Evolutionary conservation across 306 rosid genomes (phyloP).

Genomic region (Corylus avellana): DNA sequence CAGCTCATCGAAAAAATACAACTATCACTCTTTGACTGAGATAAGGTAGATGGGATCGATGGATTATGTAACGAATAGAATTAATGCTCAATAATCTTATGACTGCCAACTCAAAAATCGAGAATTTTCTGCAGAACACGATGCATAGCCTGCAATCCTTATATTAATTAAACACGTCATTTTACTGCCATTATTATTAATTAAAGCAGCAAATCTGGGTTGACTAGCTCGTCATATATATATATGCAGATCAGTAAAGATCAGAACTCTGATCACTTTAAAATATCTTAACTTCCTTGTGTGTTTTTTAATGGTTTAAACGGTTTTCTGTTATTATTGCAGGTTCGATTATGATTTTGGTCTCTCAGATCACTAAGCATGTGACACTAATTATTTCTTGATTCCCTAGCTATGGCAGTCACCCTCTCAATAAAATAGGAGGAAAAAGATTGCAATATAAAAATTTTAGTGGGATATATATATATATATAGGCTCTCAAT

Average conservation of each 20-base stretch:
- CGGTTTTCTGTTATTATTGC: slow-evolving; percentile 37
- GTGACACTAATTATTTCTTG: slow-evolving; percentile 22
- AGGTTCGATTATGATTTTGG: slow-evolving; percentile 11
- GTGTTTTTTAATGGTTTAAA: not conserved
- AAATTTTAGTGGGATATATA: too few relatives aligned
- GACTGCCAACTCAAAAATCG: not conserved
- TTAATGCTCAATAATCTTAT: not conserved
- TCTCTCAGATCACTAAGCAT: slow-evolving; percentile 37
- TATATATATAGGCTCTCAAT: too few relatives aligned
- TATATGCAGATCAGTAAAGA: slow-evolving; percentile 13
- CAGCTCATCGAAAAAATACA: slow-evolving; percentile 19
- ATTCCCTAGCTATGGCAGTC: slow-evolving; percentile 16
- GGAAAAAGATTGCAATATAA: not conserved
- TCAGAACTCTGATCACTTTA: slow-evolving; percentile 28
- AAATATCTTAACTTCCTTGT: slow-evolving; percentile 18
- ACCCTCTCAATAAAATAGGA: not conserved
- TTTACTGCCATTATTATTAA: slow-evolving; percentile 22
- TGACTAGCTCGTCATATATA: not conserved
- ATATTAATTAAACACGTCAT: not conserved
- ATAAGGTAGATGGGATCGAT: not conserved
- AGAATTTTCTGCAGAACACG: slow-evolving; percentile 12
- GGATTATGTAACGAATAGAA: not conserved
- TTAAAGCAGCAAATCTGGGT: too few relatives aligned
- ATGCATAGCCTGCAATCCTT: not conserved
- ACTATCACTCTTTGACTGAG: not conserved